A percentile compares a stretch with the other conserved stretches of the same genome.
Conservation (phyloP, 441 rosid species). For the Populus hybrid region DNA sequence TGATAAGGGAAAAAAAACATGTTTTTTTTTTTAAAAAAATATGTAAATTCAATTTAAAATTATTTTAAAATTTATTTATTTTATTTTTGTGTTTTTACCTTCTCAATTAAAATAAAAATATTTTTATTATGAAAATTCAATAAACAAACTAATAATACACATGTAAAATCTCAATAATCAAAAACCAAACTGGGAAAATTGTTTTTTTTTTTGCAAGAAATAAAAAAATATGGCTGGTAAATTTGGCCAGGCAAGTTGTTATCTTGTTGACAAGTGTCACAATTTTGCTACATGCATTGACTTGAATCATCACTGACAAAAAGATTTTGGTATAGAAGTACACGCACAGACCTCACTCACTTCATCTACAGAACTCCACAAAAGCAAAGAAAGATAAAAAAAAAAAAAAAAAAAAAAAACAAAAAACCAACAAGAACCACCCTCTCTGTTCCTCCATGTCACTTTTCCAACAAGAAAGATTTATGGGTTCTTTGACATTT, state of each 20-base stretch:
- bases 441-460: neutral
- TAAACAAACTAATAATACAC: neutral
- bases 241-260: neutral
- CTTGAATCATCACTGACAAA: neutral
- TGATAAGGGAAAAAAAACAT: too few relatives aligned
- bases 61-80: too few relatives aligned
- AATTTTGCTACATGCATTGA: neutral
- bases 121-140: neutral
- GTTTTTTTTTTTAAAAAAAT: too few relatives aligned
- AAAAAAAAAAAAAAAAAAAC: neutral
- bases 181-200: too few relatives aligned
- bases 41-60: too few relatives aligned
- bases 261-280: neutral
- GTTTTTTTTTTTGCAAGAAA: neutral
- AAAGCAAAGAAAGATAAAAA: neutral
- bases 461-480: slow-evolving; percentile 20
- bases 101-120: too few relatives aligned
- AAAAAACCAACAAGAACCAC: neutral
- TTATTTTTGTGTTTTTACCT: too few relatives aligned
- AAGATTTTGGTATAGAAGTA: slow-evolving; percentile 3
- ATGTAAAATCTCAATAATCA: too few relatives aligned
- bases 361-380: neutral
- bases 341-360: neutral
- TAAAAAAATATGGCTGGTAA: too few relatives aligned
- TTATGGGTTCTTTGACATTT: slow-evolving; percentile 29